Base-by-base conservation (phyloP, 2,329 filamentous ascomycete genomes). In the Aspergillus melleus region DNA sequence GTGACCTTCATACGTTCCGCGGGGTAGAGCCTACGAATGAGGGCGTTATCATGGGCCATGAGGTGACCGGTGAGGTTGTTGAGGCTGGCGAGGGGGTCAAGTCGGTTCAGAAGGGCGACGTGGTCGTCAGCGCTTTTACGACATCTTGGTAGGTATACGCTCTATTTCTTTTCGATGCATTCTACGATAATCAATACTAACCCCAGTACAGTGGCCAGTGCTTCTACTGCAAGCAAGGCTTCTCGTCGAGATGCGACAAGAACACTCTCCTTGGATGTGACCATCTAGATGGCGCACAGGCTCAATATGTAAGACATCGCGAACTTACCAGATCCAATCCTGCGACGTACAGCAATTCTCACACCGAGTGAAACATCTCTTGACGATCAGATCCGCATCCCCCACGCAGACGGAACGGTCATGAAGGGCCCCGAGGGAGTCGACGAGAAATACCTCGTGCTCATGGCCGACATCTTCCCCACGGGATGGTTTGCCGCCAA, bases 381-480 rank as follows among this genome's bases (percentile, higher is more conserved):
- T 73, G 49, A 32, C 68, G 69, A 70, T 52, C 72, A 82, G 73
- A 80, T 93, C 54, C 87, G 91, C 36, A 84, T 96, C 14, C 93
- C 93, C 0, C 79, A 89, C 57, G 92, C 92, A 11, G 92, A 96
- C 70, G 86, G 87, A 39, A 96, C 91, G 0, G 85, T 89, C n/a
- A 84, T 92, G 70, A 89, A 88, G 69, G 88, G 91, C 0, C 89
- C 90, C 0, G 76, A 85, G 1, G 85, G 83, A 9, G 89, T 96
- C 59, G 85, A 88, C 20, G 88, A 94, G 66, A 84, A 90, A 64
- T 87, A 87, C 39, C 81, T 96, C 52, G 87, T 96, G 6, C 83
- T 96, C 26, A 96, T 96, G 92, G 92, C 91, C 16, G 92, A 96
- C 72, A 96, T 96, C 68, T 96, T 95, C 76, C 92, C 92, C 1